Conservation (phyloP, 2,329 filamentous ascomycete genomes). For the Teratosphaeria gauchensis region DNA sequence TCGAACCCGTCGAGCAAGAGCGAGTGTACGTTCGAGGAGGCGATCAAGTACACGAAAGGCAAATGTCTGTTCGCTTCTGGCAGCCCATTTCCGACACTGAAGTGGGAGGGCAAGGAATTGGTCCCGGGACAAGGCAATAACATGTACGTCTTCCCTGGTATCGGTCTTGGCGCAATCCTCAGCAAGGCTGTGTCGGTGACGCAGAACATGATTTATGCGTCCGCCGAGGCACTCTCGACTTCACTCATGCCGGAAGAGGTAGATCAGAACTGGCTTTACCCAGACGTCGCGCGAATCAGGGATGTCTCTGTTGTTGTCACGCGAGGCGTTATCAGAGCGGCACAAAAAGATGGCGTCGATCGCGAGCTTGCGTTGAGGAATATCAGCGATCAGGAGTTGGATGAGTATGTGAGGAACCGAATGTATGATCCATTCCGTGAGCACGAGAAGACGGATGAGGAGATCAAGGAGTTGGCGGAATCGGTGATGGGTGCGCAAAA, state of each 20-base stretch:
- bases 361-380: slow-evolving; percentile 50
- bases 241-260: slow-evolving; percentile 74
- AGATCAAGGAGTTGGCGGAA: slow-evolving; percentile 21
- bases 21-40: slow-evolving; percentile 94
- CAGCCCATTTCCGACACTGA: slow-evolving; percentile 72
- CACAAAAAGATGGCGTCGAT: slow-evolving; percentile 62
- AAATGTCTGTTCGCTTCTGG: slow-evolving; percentile 90
- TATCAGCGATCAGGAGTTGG: slow-evolving; percentile 58
- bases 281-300: slow-evolving; percentile 79
- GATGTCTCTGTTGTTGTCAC: slow-evolving; percentile 82
- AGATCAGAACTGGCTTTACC: slow-evolving; percentile 74
- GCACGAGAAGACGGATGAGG: slow-evolving; percentile 30
- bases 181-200: slow-evolving; percentile 80
- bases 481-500: neutral
- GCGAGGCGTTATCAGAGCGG: slow-evolving; percentile 85
- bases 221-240: slow-evolving; percentile 69
- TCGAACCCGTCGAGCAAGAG: slow-evolving; percentile 95
- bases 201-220: slow-evolving; percentile 94
- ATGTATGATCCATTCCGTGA: slow-evolving; percentile 46
- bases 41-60: slow-evolving; percentile 81
- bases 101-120: slow-evolving; percentile 35
- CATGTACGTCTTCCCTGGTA: slow-evolving; percentile 93
- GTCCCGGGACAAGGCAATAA: slow-evolving; percentile 60
- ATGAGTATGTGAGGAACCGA: slow-evolving; percentile 50
- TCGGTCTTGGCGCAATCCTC: slow-evolving; percentile 86